phyloP scores from a whole-genome alignment of 495 filamentous ascomycete species.

The Aspergillus biplanus region DNA sequence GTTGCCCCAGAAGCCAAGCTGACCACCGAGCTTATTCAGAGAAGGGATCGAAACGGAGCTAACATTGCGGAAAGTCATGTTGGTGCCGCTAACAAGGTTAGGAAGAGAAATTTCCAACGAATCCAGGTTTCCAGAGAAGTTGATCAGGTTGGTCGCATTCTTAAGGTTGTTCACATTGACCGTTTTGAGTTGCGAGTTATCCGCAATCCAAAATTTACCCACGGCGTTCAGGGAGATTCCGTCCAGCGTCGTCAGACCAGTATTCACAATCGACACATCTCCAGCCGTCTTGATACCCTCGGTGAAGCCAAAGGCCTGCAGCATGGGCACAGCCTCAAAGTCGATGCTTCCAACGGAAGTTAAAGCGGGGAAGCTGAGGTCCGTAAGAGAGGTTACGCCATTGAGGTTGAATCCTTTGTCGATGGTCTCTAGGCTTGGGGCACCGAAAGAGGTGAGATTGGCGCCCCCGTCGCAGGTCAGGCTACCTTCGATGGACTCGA shows the following conservation, averaged over 20 bases:
- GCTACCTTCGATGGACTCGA: conserved; percentile 68
- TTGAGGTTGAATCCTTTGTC: conserved; percentile 68
- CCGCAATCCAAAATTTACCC: conserved; percentile 71
- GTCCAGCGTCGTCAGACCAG: conserved; percentile 70
- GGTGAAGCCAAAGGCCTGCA: conserved; percentile 69
- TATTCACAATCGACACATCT: conserved; percentile 78
- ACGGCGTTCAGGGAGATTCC: conserved; percentile 75
- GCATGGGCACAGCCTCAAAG: conserved; percentile 72
- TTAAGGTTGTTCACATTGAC: conserved; percentile 72
- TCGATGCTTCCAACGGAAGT: conserved; percentile 63
- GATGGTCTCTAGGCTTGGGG: conserved; percentile 51
- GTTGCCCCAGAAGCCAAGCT: conserved; percentile 84
- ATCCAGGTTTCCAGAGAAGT: conserved; percentile 61
- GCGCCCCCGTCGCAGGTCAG: conserved; percentile 63
- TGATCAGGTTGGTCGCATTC: conserved; percentile 63
- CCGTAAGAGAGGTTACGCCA: conserved; percentile 65
- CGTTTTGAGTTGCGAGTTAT: conserved; percentile 71
- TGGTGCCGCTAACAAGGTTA: conserved; percentile 73
- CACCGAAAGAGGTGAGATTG: conserved; percentile 58
- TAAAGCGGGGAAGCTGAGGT: conserved; percentile 65
- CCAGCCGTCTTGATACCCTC: conserved; percentile 64
- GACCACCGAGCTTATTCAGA: conserved; percentile 74
- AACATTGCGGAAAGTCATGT: conserved; percentile 90
- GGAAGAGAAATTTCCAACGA: conserved; percentile 73
- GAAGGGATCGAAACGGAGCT: conserved; percentile 73